These are phyloP conservation scores for Xylaria sp. DNA, from an alignment of 2,329 filamentous ascomycete genomes.

Conservation along the genomic window DNA sequence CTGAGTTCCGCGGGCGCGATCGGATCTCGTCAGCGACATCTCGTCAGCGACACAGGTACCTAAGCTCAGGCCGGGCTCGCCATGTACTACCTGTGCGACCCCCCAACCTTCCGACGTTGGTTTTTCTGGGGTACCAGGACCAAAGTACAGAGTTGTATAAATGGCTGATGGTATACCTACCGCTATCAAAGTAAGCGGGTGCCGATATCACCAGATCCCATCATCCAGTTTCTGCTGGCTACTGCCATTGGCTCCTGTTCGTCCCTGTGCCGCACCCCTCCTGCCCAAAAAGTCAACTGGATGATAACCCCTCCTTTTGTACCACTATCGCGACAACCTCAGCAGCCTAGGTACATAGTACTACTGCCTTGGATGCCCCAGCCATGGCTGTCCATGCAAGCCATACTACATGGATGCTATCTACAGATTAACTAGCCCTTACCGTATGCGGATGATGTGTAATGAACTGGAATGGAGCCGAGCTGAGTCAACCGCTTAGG, in stretches of 20 bases:
- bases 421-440: too few species aligned
- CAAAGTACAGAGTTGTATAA: too few species aligned
- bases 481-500: background rate
- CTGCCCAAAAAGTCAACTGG: slow-evolving; percentile 14
- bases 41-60: background rate
- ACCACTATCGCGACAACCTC: slow-evolving; percentile 4
- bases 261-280: slow-evolving; percentile 5
- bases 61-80: too few species aligned
- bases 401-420: too few species aligned
- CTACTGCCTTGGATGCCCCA: too few species aligned
- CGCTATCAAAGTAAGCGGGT: slow-evolving; percentile 11
- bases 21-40: background rate
- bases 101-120: background rate
- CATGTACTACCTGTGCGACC: background rate
- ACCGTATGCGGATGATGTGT: background rate
- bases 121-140: background rate
- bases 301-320: slow-evolving; percentile 5
- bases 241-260: slow-evolving; percentile 9
- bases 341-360: too few species aligned
- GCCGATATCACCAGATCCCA: slow-evolving; percentile 6
- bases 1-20: too few species aligned
- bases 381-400: too few species aligned
- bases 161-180: too few species aligned
- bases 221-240: background rate
- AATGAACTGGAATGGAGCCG: background rate